A percentile compares a stretch with the other conserved stretches of the same genome.
Evolutionary conservation across 2,329 filamentous ascomycete species (phyloP).

Genomic region (Mycogone perniciosa): DNA sequence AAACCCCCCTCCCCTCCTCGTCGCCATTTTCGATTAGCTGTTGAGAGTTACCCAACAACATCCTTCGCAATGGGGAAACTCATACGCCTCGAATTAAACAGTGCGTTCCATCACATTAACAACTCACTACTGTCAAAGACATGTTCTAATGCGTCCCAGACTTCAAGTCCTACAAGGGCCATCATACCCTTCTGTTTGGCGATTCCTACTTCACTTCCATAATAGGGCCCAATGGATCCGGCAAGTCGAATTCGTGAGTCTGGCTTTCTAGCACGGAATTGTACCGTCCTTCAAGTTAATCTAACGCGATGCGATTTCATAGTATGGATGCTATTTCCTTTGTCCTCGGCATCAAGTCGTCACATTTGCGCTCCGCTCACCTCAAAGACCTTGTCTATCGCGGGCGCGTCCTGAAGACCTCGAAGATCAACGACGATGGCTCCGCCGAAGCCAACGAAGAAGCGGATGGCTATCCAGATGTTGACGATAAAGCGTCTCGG

Average conservation of each 20-base stretch:
- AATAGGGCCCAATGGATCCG: conserved; percentile 98
- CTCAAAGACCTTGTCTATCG: conserved; percentile 94
- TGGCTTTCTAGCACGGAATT: not conserved
- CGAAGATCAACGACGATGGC: conserved; percentile 86
- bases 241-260: conserved; percentile 92
- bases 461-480: conserved; percentile 54
- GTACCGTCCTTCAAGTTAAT: not conserved
- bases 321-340: conserved; percentile 99
- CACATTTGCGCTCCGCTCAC: conserved; percentile 90
- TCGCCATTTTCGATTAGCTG: not conserved
- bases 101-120: conserved; percentile 43
- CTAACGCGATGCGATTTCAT: conserved; percentile 13
- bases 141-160: conserved; percentile 44
- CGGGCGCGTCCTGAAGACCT: conserved; percentile 84
- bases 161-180: conserved; percentile 99
- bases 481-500: conserved; percentile 59
- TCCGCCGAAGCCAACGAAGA: conserved; percentile 61
- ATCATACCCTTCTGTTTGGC: conserved; percentile 88
- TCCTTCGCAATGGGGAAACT: conserved; percentile 80
- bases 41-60: not conserved
- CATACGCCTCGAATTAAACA: conserved; percentile 88
- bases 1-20: not conserved
- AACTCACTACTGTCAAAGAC: not conserved
- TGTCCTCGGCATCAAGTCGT: conserved; percentile 96
- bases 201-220: conserved; percentile 99